A percentile compares a stretch with the other conserved stretches of the same genome.
phyloP scores from a whole-genome alignment of 352 stramenopile species.

The Lagenidium sp. region DNA sequence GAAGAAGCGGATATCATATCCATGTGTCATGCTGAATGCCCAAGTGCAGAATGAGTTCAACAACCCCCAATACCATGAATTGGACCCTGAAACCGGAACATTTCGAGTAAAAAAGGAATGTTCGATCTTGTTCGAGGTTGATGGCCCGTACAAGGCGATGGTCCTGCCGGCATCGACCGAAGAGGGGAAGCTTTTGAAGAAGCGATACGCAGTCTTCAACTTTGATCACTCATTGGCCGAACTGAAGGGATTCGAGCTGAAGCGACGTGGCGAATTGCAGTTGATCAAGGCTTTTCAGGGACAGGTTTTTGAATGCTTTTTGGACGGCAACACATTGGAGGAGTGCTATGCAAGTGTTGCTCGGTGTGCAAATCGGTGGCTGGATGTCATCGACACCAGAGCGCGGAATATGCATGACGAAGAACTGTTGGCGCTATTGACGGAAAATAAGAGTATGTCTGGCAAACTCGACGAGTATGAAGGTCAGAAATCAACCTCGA shows the following conservation, averaged over 20 bases:
- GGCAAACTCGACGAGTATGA: slow-evolving; percentile 96
- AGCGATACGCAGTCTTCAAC: slow-evolving; percentile 91
- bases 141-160: slow-evolving; percentile 98
- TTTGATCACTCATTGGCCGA: slow-evolving; percentile 74
- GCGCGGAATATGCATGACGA: slow-evolving; percentile 94
- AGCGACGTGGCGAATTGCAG: slow-evolving; percentile 97
- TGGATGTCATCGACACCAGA: slow-evolving; percentile 96
- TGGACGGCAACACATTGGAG: slow-evolving; percentile 89
- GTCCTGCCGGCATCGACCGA: slow-evolving; percentile 97
- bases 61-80: slow-evolving; percentile 93
- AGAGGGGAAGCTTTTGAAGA: slow-evolving; percentile 98
- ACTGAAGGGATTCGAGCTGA: slow-evolving; percentile 96
- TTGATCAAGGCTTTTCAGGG: slow-evolving; percentile 99
- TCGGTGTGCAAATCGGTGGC: slow-evolving; percentile 96
- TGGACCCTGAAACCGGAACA: slow-evolving; percentile 42
- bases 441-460: slow-evolving; percentile 98
- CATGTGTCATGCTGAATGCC: slow-evolving; percentile 99
- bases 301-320: slow-evolving; percentile 97
- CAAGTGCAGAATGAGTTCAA: slow-evolving; percentile 98
- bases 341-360: slow-evolving; percentile 97
- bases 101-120: slow-evolving; percentile 95
- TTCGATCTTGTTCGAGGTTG: slow-evolving; percentile 99
- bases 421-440: slow-evolving; percentile 97
- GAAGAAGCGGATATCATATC: slow-evolving; percentile 93
- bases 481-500: slow-evolving; percentile 95